Evolutionary conservation across 2,329 filamentous ascomycete species (phyloP).

Genomic region (Phialophora verrucosa): DNA sequence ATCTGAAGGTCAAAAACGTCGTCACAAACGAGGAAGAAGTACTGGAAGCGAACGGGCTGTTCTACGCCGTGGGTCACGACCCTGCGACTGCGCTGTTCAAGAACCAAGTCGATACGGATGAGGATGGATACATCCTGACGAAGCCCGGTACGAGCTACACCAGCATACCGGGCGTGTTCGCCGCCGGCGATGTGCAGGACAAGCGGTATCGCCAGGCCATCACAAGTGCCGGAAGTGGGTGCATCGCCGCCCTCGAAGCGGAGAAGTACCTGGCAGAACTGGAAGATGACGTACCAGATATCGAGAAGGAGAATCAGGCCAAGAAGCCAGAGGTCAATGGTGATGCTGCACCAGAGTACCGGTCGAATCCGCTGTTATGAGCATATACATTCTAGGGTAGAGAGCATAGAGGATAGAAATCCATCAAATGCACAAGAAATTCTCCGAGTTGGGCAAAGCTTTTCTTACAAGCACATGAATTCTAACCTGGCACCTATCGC

Average conservation of each 20-base stretch:
- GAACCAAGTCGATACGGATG: slow-evolving; percentile 84
- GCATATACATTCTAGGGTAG: neutral
- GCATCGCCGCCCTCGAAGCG: slow-evolving; percentile 92
- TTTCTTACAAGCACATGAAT: neutral
- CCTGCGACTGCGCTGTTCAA: slow-evolving; percentile 90
- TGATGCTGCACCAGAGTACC: slow-evolving; percentile 63
- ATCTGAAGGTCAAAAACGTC: slow-evolving; percentile 81
- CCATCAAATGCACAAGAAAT: neutral
- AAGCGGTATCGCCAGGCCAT: slow-evolving; percentile 98
- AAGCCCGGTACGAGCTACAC: slow-evolving; percentile 87
- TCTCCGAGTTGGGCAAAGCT: neutral
- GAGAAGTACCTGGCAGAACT: slow-evolving; percentile 88
- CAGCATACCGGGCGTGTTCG: slow-evolving; percentile 89
- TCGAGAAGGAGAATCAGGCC: slow-evolving; percentile 53
- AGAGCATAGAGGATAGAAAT: neutral
- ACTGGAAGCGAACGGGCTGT: slow-evolving; percentile 88
- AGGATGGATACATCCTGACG: slow-evolving; percentile 89
- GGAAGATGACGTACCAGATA: slow-evolving; percentile 59
- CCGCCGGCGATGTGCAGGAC: slow-evolving; percentile 96
- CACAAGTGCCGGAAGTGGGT: slow-evolving; percentile 93
- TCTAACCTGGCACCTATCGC: slow-evolving; percentile 19
- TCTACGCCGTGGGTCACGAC: slow-evolving; percentile 97
- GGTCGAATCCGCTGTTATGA: slow-evolving; percentile 67
- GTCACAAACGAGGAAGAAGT: slow-evolving; percentile 77
- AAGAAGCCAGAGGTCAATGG: slow-evolving; percentile 60